Base-by-base conservation (phyloP, 257 asterid genomes). In the Rauvolfia tetraphylla region DNA sequence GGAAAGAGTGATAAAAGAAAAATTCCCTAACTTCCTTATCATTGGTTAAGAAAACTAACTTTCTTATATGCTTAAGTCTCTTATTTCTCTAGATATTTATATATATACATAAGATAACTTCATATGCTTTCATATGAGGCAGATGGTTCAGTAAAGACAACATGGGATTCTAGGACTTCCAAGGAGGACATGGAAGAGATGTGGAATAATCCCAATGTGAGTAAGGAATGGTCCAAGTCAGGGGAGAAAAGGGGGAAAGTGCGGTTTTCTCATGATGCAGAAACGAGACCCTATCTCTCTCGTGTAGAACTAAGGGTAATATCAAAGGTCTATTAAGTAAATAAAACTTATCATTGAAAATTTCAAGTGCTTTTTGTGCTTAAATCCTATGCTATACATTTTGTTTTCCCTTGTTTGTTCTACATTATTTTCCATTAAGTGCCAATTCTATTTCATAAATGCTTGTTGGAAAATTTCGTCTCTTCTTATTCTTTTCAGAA, bases 151-250 rank as follows among this genome's bases (percentile, higher is more conserved):
- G 73, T 56, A 22, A 82, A 81, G 76, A 80, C 87, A 79, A 95
- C 99, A 57, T 93, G 98, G 98, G 98, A 93, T 80, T 87, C 96
- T 27, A 86, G 93, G 85, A 85, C 97, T 81, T 91, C 96, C 42
- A 71, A 76, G 65, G 90, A 88, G 82, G 98, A 91, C 84, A 91
- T 92, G 98, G 97, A 90, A 84, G 89, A 79, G 48, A 86, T 95
- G 96, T 95, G 99, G 99, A 90, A 83, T 76, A 74, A 88, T 81
- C 85, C 86, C 36, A 58, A 38, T 5, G 91, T 93, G 79, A 82
- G 86, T 83, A 93, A 89, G 84, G 98, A 93, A 87, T 95, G 99
- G 99, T 82, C 65, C 78, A 89, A 90, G 81, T 81, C 89, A 58
- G 90, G 96, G 68, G 96, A 92, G 90, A 95, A 80, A 80, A 83